These are phyloP conservation scores for Arthrocladium fulminans DNA, from an alignment of 2,329 filamentous ascomycete species.

Conservation along the genomic window DNA sequence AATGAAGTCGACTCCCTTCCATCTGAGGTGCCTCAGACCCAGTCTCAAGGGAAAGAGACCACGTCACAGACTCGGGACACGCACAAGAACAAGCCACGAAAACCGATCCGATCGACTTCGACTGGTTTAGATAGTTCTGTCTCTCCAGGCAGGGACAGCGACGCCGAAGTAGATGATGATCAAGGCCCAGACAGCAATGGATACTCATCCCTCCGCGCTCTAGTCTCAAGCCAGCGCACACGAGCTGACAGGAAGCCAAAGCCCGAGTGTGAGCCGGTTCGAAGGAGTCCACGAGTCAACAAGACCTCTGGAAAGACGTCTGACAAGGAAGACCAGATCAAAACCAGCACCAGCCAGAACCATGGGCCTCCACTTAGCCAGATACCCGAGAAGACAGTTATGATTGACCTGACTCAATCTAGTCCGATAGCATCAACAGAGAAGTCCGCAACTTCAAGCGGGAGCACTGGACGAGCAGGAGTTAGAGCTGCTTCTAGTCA, in stretches of 20 bases:
- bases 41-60: background rate
- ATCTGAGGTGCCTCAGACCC: conserved; percentile 15
- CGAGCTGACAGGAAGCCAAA: background rate
- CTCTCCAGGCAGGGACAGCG: background rate
- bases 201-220: conserved; percentile 16
- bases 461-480: background rate
- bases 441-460: conserved; percentile 8
- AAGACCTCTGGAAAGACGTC: background rate
- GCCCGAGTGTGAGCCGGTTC: background rate
- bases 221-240: conserved; percentile 15
- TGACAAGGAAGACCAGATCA: conserved; percentile 6
- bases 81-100: background rate
- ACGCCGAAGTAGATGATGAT: conserved; percentile 14
- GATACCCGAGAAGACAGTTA: conserved; percentile 19
- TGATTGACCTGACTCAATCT: conserved; percentile 33
- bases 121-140: background rate
- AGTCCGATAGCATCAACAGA: conserved; percentile 24
- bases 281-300: background rate
- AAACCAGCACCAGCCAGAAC: conserved; percentile 15
- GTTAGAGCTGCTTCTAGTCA: background rate
- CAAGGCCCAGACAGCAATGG: conserved; percentile 15
- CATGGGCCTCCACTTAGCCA: conserved; percentile 12
- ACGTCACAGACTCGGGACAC: background rate
- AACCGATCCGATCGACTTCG: background rate
- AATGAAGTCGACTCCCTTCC: background rate